Evolutionary conservation across 208 protist genomes (phyloP), one percentile per base, ranked within the genome.

Genomic region (Leptomonas seymouri): DNA sequence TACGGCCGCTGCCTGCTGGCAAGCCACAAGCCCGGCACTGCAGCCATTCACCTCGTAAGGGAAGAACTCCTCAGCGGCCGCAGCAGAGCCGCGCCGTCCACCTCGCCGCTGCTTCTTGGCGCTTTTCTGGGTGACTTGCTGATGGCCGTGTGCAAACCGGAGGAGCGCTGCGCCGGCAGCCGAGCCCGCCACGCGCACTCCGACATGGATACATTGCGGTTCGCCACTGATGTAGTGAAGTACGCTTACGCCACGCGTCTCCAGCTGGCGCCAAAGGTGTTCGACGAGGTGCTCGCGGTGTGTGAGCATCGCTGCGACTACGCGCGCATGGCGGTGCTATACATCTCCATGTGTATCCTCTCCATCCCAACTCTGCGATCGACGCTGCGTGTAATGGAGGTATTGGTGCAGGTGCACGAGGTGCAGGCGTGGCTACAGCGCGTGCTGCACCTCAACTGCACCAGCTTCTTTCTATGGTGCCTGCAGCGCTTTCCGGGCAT

Each of bases 111-210:
- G 42, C 75, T 84, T 14, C 71, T 96, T 8, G 73, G 81, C 25
- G 87, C 83, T 3, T 96, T 96, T 73, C 58, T 96, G 41, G 92
- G 84, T 44, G 91, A 96, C 45, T 55, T 96, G 15, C 76, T 96
- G 45, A 59, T 84, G 53, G 61, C 73, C 5, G 75, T 95, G 8
- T 86, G 86, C 62, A 15, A 50, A 7, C 48, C 71, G 6, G 74
- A 61, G 23, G 39, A 65, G 56, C 53, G 56, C 2, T 51, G 16
- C 9, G 36, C 23, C 39, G 50, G 53, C 27, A 14, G 55, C 15
- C 21, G 27, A 30, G 3, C 30, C 27, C 27, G 71, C 28, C 34
- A 15, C 54, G 30, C 18, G 16, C 54, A 23, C 31, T 30, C 58
- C 20, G 53, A 64, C 9, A 63, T 15, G 1, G 80, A 87, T n/a